These are phyloP conservation scores for Aplosporella prunicola DNA, from an alignment of 2,329 filamentous ascomycete species.

Conservation along the genomic window DNA sequence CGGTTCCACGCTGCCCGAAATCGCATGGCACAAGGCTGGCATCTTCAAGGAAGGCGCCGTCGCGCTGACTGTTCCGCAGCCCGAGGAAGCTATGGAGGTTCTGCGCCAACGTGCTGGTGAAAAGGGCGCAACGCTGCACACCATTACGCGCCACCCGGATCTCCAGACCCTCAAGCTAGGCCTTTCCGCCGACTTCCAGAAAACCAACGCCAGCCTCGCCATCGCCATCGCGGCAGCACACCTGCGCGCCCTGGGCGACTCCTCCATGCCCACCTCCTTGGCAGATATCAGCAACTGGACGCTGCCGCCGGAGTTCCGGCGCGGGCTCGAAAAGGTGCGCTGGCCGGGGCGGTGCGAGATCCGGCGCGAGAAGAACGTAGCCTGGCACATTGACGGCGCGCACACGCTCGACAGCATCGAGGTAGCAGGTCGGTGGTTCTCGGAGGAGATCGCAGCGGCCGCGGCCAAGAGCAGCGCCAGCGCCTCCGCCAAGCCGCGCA, in stretches of 20 bases:
- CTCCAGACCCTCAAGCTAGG: constrained; percentile 44
- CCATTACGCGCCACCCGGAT: constrained; percentile 41
- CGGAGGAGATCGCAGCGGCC: constrained; percentile 29
- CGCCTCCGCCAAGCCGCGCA: constrained; percentile 31
- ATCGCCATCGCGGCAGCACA: constrained; percentile 52
- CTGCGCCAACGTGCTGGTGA: constrained; percentile 47
- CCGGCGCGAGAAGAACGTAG: constrained; percentile 44
- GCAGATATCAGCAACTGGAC: constrained; percentile 25
- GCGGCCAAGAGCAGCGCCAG: constrained; percentile 17
- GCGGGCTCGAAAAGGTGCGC: constrained; percentile 56
- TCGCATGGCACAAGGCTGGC: constrained; percentile 87
- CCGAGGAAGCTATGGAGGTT: constrained; percentile 45
- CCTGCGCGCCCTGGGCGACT: constrained; percentile 37
- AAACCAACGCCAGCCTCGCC: constrained; percentile 52
- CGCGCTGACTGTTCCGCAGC: constrained; percentile 55
- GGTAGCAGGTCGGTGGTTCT: constrained; percentile 70
- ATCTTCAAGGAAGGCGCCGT: constrained; percentile 63
- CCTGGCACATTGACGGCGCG: constrained; percentile 79
- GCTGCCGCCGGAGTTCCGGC: constrained; percentile 53
- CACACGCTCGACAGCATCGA: constrained; percentile 79
- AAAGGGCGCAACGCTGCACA: constrained; percentile 36
- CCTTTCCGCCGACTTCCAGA: constrained; percentile 53
- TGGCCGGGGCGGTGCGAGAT: constrained; percentile 73
- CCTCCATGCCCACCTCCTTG: constrained; percentile 29
- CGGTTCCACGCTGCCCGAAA: constrained; percentile 67